Base-by-base conservation (phyloP, 2,329 filamentous ascomycete genomes). In the Neopestalotiopsis sp. region DNA sequence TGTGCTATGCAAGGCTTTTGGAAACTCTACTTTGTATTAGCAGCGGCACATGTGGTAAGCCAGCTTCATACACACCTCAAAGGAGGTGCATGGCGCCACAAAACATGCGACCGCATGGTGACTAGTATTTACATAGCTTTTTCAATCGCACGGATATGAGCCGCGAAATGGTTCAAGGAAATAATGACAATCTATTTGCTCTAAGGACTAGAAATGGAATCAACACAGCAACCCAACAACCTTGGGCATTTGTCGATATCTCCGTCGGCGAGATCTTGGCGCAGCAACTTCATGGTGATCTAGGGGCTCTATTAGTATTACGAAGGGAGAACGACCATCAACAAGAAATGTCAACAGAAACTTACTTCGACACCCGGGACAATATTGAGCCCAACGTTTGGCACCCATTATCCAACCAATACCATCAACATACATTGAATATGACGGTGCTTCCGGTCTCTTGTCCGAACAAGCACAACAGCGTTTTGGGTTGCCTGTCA, bases 381-480 rank as follows among this genome's bases (percentile, higher is more conserved):
- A 72, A n/a, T 73, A 72, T 56, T 69, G 69, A 7, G 69, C 63
- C 72, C 72, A 73, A 30, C 69, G 70, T 52, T 34, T 42, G n/a
- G 71, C 72, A 24, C 45, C 66, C 45, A 70, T 61, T 6, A 71
- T 64, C 68, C 69, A 73, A 9, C 71, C 71, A 14, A 68, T 38
- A 4, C 70, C 68, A 45, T 70, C 69, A 13, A 70, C 69, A 65
- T 70, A 72, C 69, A 65, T 67, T 17, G 70, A 13, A 40, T 73
- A 73, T 4, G 68, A 72, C 38, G 68, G 60, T 6, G 67, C 61
- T 32, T 52, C 13, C 1, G 69, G 69, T n/a, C 71, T 68, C 4
- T 68, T 20, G 28, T 73, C 72, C 28, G 61, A 62, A 56, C 72
- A 73, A 45, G 69, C 63, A 17, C 71, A 73, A 38, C 72, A 73